phyloP scores from a whole-genome alignment of 495 filamentous ascomycete species.

The Pseudevernia furfuracea region DNA sequence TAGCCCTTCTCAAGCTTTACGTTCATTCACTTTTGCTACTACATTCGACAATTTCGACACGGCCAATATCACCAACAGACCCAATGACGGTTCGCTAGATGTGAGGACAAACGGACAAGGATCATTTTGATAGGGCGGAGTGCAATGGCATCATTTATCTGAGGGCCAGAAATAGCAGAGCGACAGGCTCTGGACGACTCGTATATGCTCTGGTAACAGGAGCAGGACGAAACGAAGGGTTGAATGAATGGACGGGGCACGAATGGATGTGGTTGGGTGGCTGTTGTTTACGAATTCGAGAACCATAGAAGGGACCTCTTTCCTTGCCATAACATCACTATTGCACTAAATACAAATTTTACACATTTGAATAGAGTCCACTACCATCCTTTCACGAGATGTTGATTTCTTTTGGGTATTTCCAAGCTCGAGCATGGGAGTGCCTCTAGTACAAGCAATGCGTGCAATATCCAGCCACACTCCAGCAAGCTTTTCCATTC shows the following conservation, averaged over 20 bases:
- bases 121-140: neutral
- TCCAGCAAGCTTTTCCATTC: constrained; percentile 1
- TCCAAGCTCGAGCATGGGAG: constrained; percentile 1
- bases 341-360: neutral
- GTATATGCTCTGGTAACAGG: constrained; percentile 8
- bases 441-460: neutral
- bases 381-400: neutral
- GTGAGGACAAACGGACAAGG: neutral
- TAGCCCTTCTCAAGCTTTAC: no score
- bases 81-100: neutral
- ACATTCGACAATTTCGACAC: neutral
- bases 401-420: neutral
- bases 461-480: neutral
- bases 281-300: neutral
- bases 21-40: neutral
- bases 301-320: neutral
- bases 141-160: neutral
- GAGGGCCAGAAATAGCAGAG: neutral
- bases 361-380: neutral
- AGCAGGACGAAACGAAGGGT: neutral
- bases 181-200: neutral
- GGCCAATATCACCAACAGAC: neutral
- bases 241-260: neutral
- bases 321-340: neutral
- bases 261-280: neutral